Conservation (phyloP, 495 filamentous ascomycete species). For the Talaromyces nanjingensis region DNA sequence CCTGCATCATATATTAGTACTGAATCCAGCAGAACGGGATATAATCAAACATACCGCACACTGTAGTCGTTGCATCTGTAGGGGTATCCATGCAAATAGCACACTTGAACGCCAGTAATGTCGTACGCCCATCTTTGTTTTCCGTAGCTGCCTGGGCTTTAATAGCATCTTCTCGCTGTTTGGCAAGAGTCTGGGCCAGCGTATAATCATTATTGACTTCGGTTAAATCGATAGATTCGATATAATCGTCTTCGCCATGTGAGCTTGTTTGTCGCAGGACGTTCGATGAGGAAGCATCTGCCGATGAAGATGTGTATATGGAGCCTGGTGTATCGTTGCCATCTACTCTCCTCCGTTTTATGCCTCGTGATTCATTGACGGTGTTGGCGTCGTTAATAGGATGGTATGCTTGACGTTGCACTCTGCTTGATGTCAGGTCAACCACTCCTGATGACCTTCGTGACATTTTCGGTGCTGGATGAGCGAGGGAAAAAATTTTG, state of each 20-base stretch:
- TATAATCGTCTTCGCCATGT: slow-evolving; percentile 25
- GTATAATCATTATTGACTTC: slow-evolving; percentile 43
- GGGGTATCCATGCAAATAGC: slow-evolving; percentile 82
- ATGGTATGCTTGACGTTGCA: neutral
- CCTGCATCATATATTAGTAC: slow-evolving; percentile 39
- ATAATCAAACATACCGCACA: slow-evolving; percentile 61
- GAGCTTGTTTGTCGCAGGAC: neutral
- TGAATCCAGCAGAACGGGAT: neutral
- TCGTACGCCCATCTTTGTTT: slow-evolving; percentile 34
- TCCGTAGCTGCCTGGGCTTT: slow-evolving; percentile 43
- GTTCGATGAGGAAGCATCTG: neutral
- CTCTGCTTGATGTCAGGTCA: neutral
- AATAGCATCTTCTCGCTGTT: slow-evolving; percentile 41
- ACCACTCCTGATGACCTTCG: neutral
- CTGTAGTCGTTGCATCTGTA: slow-evolving; percentile 65
- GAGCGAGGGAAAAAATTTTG: neutral
- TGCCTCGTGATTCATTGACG: slow-evolving; percentile 17
- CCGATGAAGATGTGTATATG: neutral
- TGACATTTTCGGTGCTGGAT: neutral
- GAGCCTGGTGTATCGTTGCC: slow-evolving; percentile 7
- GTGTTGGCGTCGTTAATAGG: neutral
- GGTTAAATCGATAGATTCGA: slow-evolving; percentile 57
- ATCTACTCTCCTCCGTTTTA: slow-evolving; percentile 26
- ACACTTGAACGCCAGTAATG: slow-evolving; percentile 55
- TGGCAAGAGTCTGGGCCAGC: slow-evolving; percentile 40